Evolutionary conservation across 2,329 filamentous ascomycete species (phyloP), one percentile per base, ranked within the genome.

Genomic region (Pyrenophora graminea): DNA sequence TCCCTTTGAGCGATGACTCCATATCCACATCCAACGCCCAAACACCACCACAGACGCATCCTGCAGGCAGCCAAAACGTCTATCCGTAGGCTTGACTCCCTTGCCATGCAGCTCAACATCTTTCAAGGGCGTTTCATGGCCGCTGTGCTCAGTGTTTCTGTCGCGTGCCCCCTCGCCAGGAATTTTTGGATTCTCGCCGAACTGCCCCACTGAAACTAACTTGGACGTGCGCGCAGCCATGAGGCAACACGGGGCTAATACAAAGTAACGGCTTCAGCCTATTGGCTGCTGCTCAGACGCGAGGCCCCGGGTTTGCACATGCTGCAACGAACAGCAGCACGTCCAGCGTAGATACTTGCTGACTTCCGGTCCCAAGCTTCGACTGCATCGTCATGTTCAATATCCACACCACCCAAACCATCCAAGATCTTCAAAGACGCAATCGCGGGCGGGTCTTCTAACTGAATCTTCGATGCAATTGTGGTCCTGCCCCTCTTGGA

Each of bases 141-240:
- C 36, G 36, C 33, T 21, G 41, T 33, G 33, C 15, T 41, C 48
- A 12, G 37, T 13, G 23, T 25, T 45, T 25, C 47, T 55, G 59
- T 66, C 63, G 63, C 62, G 62, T 66, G 63, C 60, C 53, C 10
- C 57, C 59, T 52, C 59, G n/a, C 51, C 48, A 19, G 50, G 23
- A 62, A 54, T 50, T 53, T 51, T 56, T 58, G 50, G 45, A 45
- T 44, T 58, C 45, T 52, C 42, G 53, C 53, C 51, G 47, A 48
- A 45, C 44, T 60, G 65, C 66, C 69, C 68, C 69, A 69, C 68
- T 61, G 56, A 63, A 61, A 59, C 61, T 66, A 64, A 61, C 59
- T 50, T 54, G 61, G 55, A 57, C 56, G 52, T 54, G 56, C 47
- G 57, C 57, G 60, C 62, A 65, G 58, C 51, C 54, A 62, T 63